Evolutionary conservation across 768 basidiomycete species (phyloP).

Genomic region (Rhodotorula toruloides): DNA sequence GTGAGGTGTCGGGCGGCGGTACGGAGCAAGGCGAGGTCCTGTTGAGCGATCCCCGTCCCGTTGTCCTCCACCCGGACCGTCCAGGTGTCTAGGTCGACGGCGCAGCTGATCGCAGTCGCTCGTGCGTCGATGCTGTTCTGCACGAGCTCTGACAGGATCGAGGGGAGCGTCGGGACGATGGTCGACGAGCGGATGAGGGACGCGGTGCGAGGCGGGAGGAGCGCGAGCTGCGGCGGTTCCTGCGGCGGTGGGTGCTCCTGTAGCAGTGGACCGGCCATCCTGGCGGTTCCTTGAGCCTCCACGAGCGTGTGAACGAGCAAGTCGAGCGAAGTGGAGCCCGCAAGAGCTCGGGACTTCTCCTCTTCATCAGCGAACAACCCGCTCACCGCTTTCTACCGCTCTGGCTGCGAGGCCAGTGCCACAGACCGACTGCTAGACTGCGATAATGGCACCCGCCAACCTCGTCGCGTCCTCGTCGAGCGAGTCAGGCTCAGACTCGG

Average conservation of each 20-base stretch:
- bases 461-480: constrained; percentile 23
- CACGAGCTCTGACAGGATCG: constrained; percentile 74
- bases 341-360: neutral
- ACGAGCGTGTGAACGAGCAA: neutral
- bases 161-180: constrained; percentile 73
- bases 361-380: neutral
- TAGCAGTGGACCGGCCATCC: neutral
- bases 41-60: constrained; percentile 62
- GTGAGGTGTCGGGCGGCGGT: constrained; percentile 59
- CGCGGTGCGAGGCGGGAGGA: constrained; percentile 59
- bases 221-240: constrained; percentile 29
- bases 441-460: neutral
- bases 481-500: constrained; percentile 7
- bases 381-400: neutral
- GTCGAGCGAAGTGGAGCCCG: neutral
- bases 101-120: constrained; percentile 63
- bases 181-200: constrained; percentile 72
- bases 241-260: neutral
- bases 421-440: neutral
- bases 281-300: neutral
- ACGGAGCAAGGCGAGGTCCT: constrained; percentile 55
- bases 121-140: constrained; percentile 86
- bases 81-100: constrained; percentile 72
- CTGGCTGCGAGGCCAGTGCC: neutral
- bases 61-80: constrained; percentile 79